A percentile compares a stretch with the other conserved stretches of the same genome.
phyloP scores from a whole-genome alignment of 1,284 basidiomycete species.

The Melampsora americana region DNA sequence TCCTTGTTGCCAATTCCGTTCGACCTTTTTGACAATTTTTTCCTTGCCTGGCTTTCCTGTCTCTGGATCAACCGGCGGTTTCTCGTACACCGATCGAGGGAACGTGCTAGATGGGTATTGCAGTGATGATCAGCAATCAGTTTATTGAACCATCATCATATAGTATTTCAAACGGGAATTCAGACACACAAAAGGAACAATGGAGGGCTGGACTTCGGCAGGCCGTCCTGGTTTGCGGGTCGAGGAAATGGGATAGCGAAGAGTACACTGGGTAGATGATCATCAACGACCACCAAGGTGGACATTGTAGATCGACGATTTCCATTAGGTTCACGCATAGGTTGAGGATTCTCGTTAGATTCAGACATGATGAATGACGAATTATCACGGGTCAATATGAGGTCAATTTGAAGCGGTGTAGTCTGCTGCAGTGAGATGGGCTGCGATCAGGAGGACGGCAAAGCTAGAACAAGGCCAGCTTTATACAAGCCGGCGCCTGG shows the following conservation, averaged over 20 bases:
- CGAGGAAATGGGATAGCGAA: constrained; percentile 38
- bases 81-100: constrained; percentile 36
- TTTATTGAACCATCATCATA: background rate
- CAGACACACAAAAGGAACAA: constrained; percentile 28
- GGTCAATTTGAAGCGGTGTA: too few species aligned
- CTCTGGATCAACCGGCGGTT: constrained; percentile 11
- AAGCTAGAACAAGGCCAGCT: too few species aligned
- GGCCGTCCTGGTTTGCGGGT: background rate
- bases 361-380: too few species aligned
- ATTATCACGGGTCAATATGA: too few species aligned
- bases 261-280: constrained; percentile 24
- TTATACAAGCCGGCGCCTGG: too few species aligned
- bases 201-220: constrained; percentile 21
- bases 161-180: background rate
- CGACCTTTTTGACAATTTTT: constrained; percentile 29
- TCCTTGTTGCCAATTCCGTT: constrained; percentile 41
- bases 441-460: too few species aligned
- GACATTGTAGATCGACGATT: too few species aligned
- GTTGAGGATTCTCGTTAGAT: too few species aligned
- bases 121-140: background rate
- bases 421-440: too few species aligned
- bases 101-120: constrained; percentile 10
- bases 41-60: constrained; percentile 34
- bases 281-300: too few species aligned
- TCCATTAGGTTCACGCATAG: too few species aligned